Evolutionary conservation across 345 rosid genomes (phyloP).

Genomic region (Salix dunnii): DNA sequence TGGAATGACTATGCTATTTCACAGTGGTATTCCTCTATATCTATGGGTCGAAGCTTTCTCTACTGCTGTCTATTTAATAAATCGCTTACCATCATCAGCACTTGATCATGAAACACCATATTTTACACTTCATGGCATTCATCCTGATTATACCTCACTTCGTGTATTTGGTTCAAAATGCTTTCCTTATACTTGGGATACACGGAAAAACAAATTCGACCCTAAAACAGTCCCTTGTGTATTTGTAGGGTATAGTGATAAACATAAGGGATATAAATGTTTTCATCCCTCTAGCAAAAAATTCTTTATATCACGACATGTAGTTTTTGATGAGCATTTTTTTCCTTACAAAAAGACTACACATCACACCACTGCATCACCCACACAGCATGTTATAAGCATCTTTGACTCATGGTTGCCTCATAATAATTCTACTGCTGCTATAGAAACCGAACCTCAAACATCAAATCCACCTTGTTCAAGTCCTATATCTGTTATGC

Average conservation of each 20-base stretch:
- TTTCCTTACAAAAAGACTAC: background rate
- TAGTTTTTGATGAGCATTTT: background rate
- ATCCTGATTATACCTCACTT: background rate
- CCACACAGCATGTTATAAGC: background rate
- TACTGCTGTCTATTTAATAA: background rate
- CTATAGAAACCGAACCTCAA: background rate
- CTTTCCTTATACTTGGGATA: conserved; percentile 7
- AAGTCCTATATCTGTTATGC: background rate
- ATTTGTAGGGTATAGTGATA: conserved; percentile 1
- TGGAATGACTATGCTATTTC: conserved; percentile 13
- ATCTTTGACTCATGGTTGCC: background rate
- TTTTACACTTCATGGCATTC: background rate
- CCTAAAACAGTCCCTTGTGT: background rate
- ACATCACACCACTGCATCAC: accelerated
- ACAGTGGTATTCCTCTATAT: background rate
- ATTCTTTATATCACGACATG: background rate
- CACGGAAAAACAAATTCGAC: background rate
- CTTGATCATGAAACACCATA: background rate
- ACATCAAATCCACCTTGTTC: background rate
- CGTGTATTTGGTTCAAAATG: background rate
- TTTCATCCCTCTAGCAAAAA: background rate
- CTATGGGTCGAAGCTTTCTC: conserved; percentile 4
- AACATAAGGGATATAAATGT: background rate
- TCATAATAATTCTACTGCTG: background rate
- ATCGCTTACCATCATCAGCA: background rate